Evolutionary conservation across 306 rosid species (phyloP).

Genomic region (Mimosa bimucronata): DNA sequence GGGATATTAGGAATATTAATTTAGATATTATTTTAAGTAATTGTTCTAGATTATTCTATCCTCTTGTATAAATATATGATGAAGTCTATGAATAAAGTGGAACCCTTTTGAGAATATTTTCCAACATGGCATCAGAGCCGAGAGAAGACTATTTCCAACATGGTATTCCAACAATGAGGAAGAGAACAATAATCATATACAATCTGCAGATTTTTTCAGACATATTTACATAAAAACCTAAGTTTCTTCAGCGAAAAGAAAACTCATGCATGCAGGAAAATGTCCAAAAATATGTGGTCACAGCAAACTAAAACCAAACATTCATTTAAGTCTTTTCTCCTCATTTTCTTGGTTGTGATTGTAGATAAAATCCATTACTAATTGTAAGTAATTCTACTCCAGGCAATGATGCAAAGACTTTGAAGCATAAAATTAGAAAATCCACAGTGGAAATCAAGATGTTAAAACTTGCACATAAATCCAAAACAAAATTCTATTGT

Average conservation of each 20-base stretch:
- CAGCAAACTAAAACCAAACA: neutral
- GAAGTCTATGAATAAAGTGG: too few relatives aligned
- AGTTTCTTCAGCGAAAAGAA: neutral
- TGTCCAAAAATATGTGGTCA: neutral
- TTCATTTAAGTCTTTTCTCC: neutral
- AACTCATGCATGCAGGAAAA: neutral
- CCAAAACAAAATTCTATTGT: neutral
- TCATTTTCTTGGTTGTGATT: neutral
- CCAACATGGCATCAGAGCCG: too few relatives aligned
- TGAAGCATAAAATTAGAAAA: neutral
- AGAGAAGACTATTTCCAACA: too few relatives aligned
- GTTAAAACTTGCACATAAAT: neutral
- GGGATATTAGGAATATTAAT: too few relatives aligned
- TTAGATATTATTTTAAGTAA: too few relatives aligned
- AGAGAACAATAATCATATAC: constrained; percentile 1
- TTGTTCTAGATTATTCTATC: too few relatives aligned
- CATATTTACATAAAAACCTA: neutral
- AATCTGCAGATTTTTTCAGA: neutral
- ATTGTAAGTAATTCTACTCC: neutral
- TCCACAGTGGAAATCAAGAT: constrained; percentile 11
- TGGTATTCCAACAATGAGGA: too few relatives aligned
- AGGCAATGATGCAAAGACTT: neutral
- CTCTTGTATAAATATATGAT: too few relatives aligned
- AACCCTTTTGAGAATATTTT: too few relatives aligned
- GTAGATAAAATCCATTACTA: constrained; percentile 1